Evolutionary conservation across 805 yeast genomes (phyloP).

Genomic region (Myxozyma neglecta): DNA sequence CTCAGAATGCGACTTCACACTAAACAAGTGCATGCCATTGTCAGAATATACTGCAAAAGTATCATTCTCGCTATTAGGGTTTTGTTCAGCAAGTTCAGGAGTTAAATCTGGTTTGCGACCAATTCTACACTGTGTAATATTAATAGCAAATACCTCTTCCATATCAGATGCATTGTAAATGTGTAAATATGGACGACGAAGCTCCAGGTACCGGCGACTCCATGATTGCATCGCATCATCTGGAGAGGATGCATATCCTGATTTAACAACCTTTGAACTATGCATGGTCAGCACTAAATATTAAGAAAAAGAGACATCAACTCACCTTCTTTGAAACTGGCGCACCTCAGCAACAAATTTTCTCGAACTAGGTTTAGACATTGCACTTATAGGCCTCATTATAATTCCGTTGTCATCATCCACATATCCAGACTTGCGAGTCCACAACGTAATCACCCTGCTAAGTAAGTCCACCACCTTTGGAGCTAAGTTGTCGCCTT

Average conservation of each 20-base stretch:
- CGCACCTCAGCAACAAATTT: conserved; percentile 28
- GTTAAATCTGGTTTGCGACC: conserved; percentile 24
- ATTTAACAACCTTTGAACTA: conserved; percentile 10
- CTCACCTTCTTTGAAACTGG: conserved; percentile 19
- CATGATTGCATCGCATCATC: conserved; percentile 26
- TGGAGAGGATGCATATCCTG: conserved; percentile 21
- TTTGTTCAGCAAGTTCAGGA: conserved; percentile 10
- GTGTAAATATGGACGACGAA: conserved; percentile 29
- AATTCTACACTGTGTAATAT: conserved; percentile 23
- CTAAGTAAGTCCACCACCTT: conserved; percentile 2
- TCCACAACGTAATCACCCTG: conserved; percentile 10
- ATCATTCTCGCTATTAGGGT: conserved; percentile 1
- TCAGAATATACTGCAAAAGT: conserved; percentile 26
- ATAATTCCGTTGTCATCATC: neutral
- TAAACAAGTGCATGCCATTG: conserved; percentile 14
- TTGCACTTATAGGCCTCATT: neutral
- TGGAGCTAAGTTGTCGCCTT: neutral
- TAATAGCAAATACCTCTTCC: conserved; percentile 23
- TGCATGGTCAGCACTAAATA: neutral
- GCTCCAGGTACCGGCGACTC: conserved; percentile 23
- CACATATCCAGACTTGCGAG: conserved; percentile 3
- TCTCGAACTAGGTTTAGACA: conserved; percentile 9
- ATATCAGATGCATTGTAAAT: conserved; percentile 8
- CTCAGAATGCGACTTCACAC: conserved; percentile 22
- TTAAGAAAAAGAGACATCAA: neutral